Conservation (phyloP, 179 eudicot species). For the Monotropa hypopitys region DNA sequence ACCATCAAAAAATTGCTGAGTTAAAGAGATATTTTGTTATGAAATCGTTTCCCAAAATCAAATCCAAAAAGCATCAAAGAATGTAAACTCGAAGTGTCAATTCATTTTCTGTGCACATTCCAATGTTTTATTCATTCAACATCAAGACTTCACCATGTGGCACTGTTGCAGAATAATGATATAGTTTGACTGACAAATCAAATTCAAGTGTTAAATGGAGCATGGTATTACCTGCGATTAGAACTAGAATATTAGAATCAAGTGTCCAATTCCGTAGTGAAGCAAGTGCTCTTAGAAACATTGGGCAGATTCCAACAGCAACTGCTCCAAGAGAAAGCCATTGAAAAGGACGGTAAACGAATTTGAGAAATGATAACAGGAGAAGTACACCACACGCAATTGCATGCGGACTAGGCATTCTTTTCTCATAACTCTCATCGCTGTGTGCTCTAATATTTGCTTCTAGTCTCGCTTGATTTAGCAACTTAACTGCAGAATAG, state of each 20-base stretch:
- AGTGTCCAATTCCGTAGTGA: constrained; percentile 44
- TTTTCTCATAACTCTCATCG: constrained; percentile 29
- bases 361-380: constrained; percentile 46
- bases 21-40: too few species aligned
- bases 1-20: too few species aligned
- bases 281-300: constrained; percentile 29
- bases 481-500: constrained; percentile 45
- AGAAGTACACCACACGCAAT: constrained; percentile 47
- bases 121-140: too few species aligned
- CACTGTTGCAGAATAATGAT: too few species aligned
- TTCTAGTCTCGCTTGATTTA: constrained; percentile 73
- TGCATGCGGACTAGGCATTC: constrained; percentile 78
- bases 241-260: constrained; percentile 59
- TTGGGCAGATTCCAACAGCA: constrained; percentile 53
- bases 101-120: too few species aligned
- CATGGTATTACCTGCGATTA: constrained; percentile 56
- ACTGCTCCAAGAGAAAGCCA: constrained; percentile 72
- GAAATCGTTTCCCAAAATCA: too few species aligned
- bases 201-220: not conserved
- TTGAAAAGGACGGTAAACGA: constrained; percentile 42
- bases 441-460: constrained; percentile 58
- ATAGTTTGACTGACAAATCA: too few species aligned
- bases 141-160: too few species aligned
- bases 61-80: too few species aligned
- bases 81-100: too few species aligned